Evolutionary conservation across 306 rosid genomes (phyloP), one percentile per base, ranked within the genome.

Genomic region (Trifolium repens): DNA sequence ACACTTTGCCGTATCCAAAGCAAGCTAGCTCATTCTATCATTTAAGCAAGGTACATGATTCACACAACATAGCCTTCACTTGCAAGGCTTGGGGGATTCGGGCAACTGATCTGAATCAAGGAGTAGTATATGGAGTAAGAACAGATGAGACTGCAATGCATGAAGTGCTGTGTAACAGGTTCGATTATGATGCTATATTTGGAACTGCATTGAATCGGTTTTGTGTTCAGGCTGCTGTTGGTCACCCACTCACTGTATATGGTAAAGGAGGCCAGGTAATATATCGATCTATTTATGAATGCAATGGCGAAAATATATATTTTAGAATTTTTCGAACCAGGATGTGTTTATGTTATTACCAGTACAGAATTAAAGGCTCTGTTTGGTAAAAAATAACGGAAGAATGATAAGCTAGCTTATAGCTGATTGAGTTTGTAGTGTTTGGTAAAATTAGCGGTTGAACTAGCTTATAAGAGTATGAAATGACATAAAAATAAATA

Each of bases 221-320:
- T 85, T 94, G 98, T 42, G 91, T 94, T 71, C 98, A 94, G 86
- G 98, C 97, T 82, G 97, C 98, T 52, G 96, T 94, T 60, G 93
- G 88, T 70, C 98, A 94, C 81, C 98, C 98, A 2, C 98, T 94
- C 77, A 94, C 98, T 27, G 94, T 94, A 32, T 94, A 94, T 78
- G 98, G 98, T 74, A 94, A 94, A 90, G 98, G 98, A 57, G 98
- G 98, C 84, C 98, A 94, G 98, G 97, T 94, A 87, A 87, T 71
- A 32, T 64, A 49, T 71, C 39, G 24, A 27, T 68, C 42, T 34
- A 40, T 66, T 61, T 55, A 67, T 53, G 40, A 60, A 40, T 77
- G 34, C 14, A 66, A 67, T 72, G 43, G 16, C 27, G 12, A 73
- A 46, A 19, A 34, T 30, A 13, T 24, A 70, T 52, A 39, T 54